Evolutionary conservation across 805 yeast genomes (phyloP).

Genomic region (Yarrowia sp.): DNA sequence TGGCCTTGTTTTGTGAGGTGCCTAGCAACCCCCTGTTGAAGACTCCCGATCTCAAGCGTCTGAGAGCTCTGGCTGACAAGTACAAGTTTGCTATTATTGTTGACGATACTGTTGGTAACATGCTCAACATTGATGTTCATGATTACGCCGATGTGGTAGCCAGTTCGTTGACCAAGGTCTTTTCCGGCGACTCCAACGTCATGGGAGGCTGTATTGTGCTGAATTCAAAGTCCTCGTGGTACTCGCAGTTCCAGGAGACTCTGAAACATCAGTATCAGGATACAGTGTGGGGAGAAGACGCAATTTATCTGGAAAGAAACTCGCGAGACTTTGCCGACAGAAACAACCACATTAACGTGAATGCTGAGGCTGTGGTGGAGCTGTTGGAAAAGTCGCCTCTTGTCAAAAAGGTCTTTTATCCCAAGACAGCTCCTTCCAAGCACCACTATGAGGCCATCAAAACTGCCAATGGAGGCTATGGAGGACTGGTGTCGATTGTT

Average conservation of each 20-base stretch:
- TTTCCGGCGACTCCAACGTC: slow-evolving; percentile 91
- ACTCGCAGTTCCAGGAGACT: slow-evolving; percentile 48
- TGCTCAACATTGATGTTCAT: slow-evolving; percentile 74
- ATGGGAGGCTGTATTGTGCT: slow-evolving; percentile 88
- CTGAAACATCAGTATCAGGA: slow-evolving; percentile 63
- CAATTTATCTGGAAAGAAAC: slow-evolving; percentile 84
- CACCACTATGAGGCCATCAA: slow-evolving; percentile 67
- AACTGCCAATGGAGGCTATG: slow-evolving; percentile 77
- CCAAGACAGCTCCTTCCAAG: slow-evolving; percentile 52
- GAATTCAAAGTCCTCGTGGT: slow-evolving; percentile 60
- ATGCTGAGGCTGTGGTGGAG: slow-evolving; percentile 42
- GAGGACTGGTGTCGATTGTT: slow-evolving; percentile 75
- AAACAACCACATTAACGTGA: slow-evolving; percentile 43
- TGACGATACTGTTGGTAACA: slow-evolving; percentile 94
- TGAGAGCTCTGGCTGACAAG: slow-evolving; percentile 62
- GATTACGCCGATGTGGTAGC: slow-evolving; percentile 84
- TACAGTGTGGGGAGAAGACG: slow-evolving; percentile 88
- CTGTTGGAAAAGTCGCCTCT: slow-evolving; percentile 39
- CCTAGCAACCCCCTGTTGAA: slow-evolving; percentile 92
- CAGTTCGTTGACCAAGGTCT: slow-evolving; percentile 84
- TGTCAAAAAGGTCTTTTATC: slow-evolving; percentile 68
- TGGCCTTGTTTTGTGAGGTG: slow-evolving; percentile 84
- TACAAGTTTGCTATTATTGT: slow-evolving; percentile 76
- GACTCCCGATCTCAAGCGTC: slow-evolving; percentile 70
- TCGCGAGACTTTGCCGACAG: slow-evolving; percentile 81